Evolutionary conservation across 805 yeast species (phyloP).

Genomic region (Spathaspora boniae): DNA sequence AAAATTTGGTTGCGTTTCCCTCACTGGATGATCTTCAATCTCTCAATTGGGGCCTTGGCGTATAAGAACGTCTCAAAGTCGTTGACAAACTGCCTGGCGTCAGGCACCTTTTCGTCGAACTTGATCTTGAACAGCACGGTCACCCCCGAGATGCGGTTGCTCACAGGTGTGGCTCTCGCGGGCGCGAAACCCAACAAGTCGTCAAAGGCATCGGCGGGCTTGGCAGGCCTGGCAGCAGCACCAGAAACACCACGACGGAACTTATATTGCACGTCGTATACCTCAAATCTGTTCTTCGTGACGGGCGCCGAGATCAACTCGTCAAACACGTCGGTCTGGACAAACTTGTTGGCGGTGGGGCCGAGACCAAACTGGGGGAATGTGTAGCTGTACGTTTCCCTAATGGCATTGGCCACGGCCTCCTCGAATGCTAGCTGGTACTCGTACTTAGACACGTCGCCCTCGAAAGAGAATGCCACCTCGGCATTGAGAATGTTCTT

Average conservation of each 20-base stretch:
- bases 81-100: slow-evolving; percentile 34
- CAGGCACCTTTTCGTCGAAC: slow-evolving; percentile 28
- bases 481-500: slow-evolving; percentile 22
- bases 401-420: slow-evolving; percentile 27
- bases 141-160: slow-evolving; percentile 14
- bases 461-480: slow-evolving; percentile 25
- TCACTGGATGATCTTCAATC: slow-evolving; percentile 7
- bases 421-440: slow-evolving; percentile 30
- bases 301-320: slow-evolving; percentile 36
- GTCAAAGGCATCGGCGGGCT: slow-evolving; percentile 22
- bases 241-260: slow-evolving; percentile 14
- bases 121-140: slow-evolving; percentile 33
- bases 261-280: slow-evolving; percentile 24
- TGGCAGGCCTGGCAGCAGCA: not conserved
- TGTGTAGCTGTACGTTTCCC: slow-evolving; percentile 26
- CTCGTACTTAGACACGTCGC: slow-evolving; percentile 20
- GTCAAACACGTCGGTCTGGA: slow-evolving; percentile 31
- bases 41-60: slow-evolving; percentile 25
- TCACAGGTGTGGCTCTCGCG: slow-evolving; percentile 6
- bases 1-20: not conserved
- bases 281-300: slow-evolving; percentile 33
- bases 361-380: slow-evolving; percentile 36
- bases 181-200: slow-evolving; percentile 29
- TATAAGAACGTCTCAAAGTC: slow-evolving; percentile 32
- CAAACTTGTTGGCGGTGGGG: slow-evolving; percentile 21